These are phyloP conservation scores for Galerina marginata DNA, from an alignment of 768 basidiomycete genomes.

Conservation along the genomic window DNA sequence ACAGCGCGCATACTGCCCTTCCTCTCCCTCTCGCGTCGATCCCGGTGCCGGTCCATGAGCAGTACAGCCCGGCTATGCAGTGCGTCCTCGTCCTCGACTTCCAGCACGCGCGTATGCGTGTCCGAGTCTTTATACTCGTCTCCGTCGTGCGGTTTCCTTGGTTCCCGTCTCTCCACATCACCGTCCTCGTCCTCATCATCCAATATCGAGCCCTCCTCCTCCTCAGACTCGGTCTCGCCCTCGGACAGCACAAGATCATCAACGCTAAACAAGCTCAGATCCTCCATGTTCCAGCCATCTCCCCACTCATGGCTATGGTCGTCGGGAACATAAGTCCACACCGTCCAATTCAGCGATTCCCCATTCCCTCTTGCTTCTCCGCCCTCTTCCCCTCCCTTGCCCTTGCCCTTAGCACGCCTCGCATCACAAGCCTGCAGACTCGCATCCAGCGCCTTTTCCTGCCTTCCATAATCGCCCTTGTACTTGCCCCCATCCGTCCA, in stretches of 20 bases:
- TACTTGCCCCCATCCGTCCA: constrained; percentile 69
- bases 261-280: constrained; percentile 84
- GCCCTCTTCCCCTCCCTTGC: neutral
- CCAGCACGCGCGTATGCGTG: neutral
- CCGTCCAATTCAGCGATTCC: constrained; percentile 68
- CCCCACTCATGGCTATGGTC: constrained; percentile 84
- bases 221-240: constrained; percentile 15
- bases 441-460: constrained; percentile 88
- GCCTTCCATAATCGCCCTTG: constrained; percentile 75
- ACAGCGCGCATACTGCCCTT: neutral
- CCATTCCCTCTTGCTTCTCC: neutral
- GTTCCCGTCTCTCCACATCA: neutral
- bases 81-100: constrained; percentile 18
- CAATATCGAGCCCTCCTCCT: constrained; percentile 20
- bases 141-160: neutral
- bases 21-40: constrained; percentile 22
- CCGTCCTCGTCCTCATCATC: constrained; percentile 2
- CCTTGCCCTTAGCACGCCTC: constrained; percentile 4
- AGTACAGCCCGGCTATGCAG: constrained; percentile 45
- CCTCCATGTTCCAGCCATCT: constrained; percentile 97
- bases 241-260: constrained; percentile 59
- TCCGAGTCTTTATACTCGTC: neutral
- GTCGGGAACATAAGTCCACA: constrained; percentile 90
- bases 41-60: constrained; percentile 25
- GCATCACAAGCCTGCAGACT: constrained; percentile 80